Base-by-base conservation (phyloP, 768 basidiomycete species). In the Amanita molliuscula region DNA sequence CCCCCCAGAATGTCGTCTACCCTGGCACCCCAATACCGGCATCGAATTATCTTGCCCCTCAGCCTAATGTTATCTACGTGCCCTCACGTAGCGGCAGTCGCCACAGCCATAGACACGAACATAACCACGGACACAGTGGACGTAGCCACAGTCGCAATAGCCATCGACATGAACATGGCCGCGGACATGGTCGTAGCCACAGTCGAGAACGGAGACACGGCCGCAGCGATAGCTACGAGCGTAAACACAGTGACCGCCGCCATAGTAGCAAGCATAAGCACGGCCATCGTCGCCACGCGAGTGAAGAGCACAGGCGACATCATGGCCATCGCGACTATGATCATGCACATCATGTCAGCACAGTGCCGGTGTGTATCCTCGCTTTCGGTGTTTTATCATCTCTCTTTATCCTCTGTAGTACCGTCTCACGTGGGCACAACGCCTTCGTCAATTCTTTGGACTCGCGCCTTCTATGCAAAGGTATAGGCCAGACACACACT, bases 361-460 rank as follows among this genome's bases (percentile, higher is more conserved):
- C 21, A 15, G 46, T 28, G 3, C 25, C 16, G 54, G 35, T 42
- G 18, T 3, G 49, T 50, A 44, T 44, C 23, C 28, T 33, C 31
- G 10, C 10, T 11, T 28, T 38, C 37, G 8, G 15, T 11, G 35
- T 16, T 13, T 26, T 28, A 11, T 28, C 16, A 37, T 16, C 18
- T 23, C 13, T 18, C 11, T 8, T 26, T 7, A 36, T n/a, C 35
- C 16, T 38, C 38, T n/a, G 36, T 25, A 48, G 34, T 41, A 63
- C 48, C 59, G 62, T 28, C 57, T 67, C 23, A 61, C 74, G 1
- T 66, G 71, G 13, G 71, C 69, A 29, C 69, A 74, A 23, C 75
- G 77, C 41, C 49, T 79, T 28, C 70, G 74, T 35, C 74, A 71
- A 26, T 78, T 79, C 65, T 76, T 79, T 54, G 77, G 77, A 16